phyloP scores from a whole-genome alignment of 805 yeast species.

The Cyberlindnera samutprakarnensis region DNA sequence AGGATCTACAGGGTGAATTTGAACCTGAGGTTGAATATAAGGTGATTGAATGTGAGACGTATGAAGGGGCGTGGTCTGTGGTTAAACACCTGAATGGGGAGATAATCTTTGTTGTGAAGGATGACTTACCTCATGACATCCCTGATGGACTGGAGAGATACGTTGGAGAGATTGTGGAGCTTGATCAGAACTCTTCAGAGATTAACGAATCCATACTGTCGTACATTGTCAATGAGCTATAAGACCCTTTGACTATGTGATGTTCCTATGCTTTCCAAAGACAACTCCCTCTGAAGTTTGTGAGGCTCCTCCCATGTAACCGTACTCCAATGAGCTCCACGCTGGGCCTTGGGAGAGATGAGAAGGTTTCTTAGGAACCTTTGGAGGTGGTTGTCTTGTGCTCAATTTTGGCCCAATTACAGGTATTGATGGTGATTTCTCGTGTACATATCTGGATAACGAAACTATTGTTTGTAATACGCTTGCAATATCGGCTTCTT shows the following conservation, averaged over 20 bases:
- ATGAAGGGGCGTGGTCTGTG: constrained; percentile 46
- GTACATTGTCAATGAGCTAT: constrained; percentile 12
- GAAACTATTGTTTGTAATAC: constrained; percentile 70
- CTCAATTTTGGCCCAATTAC: constrained; percentile 54
- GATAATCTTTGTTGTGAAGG: constrained; percentile 21
- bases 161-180: constrained; percentile 19
- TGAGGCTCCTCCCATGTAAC: constrained; percentile 50
- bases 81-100: constrained; percentile 42
- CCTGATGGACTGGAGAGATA: constrained; percentile 26
- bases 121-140: constrained; percentile 20
- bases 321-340: constrained; percentile 57
- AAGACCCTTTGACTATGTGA: too few relatives aligned
- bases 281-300: constrained; percentile 47
- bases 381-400: constrained; percentile 39
- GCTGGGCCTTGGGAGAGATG: constrained; percentile 25
- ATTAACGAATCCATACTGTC: constrained; percentile 20
- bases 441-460: constrained; percentile 60
- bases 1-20: constrained; percentile 13
- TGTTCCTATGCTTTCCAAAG: constrained; percentile 44
- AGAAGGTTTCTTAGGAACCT: constrained; percentile 48
- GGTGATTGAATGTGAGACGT: constrained; percentile 33
- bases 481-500: constrained; percentile 67
- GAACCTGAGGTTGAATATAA: constrained; percentile 22
- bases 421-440: constrained; percentile 40
- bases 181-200: constrained; percentile 17